Base-by-base conservation (phyloP, 2,329 filamentous ascomycete genomes). In the Sarocladiaceae sp. region DNA sequence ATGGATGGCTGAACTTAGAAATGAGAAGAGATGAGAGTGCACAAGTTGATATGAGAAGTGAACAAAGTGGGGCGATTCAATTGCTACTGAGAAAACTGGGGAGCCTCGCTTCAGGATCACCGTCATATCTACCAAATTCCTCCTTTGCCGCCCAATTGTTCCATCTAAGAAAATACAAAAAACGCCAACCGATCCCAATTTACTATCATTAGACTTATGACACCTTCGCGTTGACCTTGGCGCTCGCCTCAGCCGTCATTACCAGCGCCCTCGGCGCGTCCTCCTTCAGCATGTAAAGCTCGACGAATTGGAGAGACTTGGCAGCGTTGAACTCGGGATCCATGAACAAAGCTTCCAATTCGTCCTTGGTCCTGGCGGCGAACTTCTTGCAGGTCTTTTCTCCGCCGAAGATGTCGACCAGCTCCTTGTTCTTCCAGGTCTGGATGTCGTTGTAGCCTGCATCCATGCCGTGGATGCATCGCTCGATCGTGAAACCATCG, bases 401-500 rank as follows among this genome's bases (percentile, higher is more conserved):
- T 1, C 79, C 86, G 39, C 88, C 87, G 62, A 94, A 90, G 1
- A 82, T 80, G 3, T 75, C 74, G 2, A 88, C 79, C 0, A 91
- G 69, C 18, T 83, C 81, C 65, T 82, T 83, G 74, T 86, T 88
- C 49, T 86, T 76, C 91, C 91, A 96, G 11, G 74, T 67, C 54
- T 80, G 77, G 53, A 96, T 84, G 63, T 96, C 88, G 64, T 96
- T 96, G 74, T 96, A 96, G 23, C 64, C 66, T 28, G 82, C 88
- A 8, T 91, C 75, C 83, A 87, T 87, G 51, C 90, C 90, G 68
- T 96, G 90, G 62, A 96, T 95, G 66, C 83, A 88, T 26, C 91
- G 83, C 71, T 96, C 91, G 65, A 95, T 94, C 10, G 90, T 94
- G 71, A 88, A 96, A 11, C 91, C 91, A 36, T 92, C 83, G 66